phyloP scores from a whole-genome alignment of 2,329 filamentous ascomycete genomes.

The Blumeriella jaapii region DNA sequence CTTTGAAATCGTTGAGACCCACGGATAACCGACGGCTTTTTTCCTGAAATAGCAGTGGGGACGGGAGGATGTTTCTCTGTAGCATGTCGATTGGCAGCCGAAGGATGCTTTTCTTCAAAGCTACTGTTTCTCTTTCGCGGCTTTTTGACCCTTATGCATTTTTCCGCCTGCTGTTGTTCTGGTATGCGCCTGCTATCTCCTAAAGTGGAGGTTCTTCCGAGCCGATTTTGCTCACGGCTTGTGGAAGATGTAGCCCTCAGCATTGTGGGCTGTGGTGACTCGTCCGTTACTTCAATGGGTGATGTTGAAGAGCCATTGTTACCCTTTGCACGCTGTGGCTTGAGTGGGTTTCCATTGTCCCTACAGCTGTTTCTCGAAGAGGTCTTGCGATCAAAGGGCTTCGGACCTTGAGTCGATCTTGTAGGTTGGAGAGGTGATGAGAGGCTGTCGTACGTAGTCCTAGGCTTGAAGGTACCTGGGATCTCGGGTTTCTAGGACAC shows the following conservation, averaged over 20 bases:
- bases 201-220: neutral
- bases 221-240: neutral
- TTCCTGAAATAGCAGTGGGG: too few relatives aligned
- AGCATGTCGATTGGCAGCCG: too few relatives aligned
- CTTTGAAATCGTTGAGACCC: too few relatives aligned
- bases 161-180: too few relatives aligned
- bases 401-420: neutral
- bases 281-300: constrained; percentile 6
- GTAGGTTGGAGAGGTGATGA: neutral
- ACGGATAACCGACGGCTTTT: too few relatives aligned
- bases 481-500: neutral
- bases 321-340: constrained; percentile 7
- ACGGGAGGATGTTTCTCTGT: too few relatives aligned
- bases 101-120: too few relatives aligned
- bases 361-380: neutral
- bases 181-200: too few relatives aligned
- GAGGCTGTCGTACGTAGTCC: neutral
- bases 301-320: constrained; percentile 1
- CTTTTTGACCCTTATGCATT: too few relatives aligned
- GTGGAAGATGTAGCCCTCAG: neutral
- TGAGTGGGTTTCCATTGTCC: constrained; percentile 1
- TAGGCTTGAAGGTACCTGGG: neutral
- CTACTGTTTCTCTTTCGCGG: too few relatives aligned
- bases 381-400: neutral
- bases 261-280: neutral